A percentile compares a stretch with the other conserved stretches of the same genome.
phyloP scores from a whole-genome alignment of 202 grass and related monocot genomes.

The Setaria viridis region DNA sequence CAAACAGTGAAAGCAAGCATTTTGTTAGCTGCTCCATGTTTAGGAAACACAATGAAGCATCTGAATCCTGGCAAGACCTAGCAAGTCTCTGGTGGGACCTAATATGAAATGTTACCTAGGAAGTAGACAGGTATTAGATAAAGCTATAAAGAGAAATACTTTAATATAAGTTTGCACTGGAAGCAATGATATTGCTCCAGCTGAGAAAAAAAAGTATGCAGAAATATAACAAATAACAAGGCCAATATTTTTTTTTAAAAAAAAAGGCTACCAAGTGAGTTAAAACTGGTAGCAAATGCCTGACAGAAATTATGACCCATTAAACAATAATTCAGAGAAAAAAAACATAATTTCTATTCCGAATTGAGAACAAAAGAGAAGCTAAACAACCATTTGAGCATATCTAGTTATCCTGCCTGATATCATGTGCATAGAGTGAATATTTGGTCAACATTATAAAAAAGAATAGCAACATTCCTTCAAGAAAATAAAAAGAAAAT shows the following conservation, averaged over 20 bases:
- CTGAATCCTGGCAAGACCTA: slow-evolving; percentile 52
- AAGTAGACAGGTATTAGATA: slow-evolving; percentile 38
- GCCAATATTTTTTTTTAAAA: background rate
- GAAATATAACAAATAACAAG: slow-evolving; percentile 7
- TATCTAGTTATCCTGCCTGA: slow-evolving; percentile 31
- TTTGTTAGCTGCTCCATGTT: slow-evolving; percentile 93
- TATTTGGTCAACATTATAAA: background rate
- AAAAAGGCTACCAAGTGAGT: slow-evolving; percentile 2
- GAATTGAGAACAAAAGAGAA: slow-evolving; percentile 24
- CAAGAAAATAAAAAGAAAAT: background rate
- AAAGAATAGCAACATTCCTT: slow-evolving; percentile 24
- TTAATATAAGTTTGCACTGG: slow-evolving; percentile 24
- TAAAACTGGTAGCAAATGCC: background rate
- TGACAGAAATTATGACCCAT: slow-evolving; percentile 19
- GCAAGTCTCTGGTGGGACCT: slow-evolving; percentile 77
- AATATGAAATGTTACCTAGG: slow-evolving; percentile 90
- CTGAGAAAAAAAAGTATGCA: slow-evolving; percentile 25
- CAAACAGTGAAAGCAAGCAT: slow-evolving; percentile 78
- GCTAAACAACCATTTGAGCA: slow-evolving; percentile 15
- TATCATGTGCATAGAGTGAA: slow-evolving; percentile 4
- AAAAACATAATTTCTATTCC: slow-evolving; percentile 26
- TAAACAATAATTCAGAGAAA: slow-evolving; percentile 2
- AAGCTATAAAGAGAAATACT: slow-evolving; percentile 21
- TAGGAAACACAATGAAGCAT: slow-evolving; percentile 76
- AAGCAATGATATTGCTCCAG: slow-evolving; percentile 42